phyloP scores from a whole-genome alignment of 1,139 yeast species.

The Komagataea norvegica region DNA sequence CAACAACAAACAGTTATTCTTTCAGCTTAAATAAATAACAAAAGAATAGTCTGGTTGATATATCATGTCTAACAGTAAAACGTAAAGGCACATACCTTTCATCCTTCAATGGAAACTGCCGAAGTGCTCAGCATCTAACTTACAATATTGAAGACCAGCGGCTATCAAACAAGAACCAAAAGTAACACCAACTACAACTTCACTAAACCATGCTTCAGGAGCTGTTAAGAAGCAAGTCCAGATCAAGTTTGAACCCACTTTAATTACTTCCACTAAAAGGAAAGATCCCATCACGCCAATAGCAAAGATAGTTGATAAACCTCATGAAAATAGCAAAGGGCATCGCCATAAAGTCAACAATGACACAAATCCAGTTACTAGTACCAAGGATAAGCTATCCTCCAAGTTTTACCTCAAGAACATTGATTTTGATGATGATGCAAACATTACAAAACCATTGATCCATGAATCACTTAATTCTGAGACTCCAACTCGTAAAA shows the following conservation, averaged over 20 bases:
- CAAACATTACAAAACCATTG: constrained; percentile 1
- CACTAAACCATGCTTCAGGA: neutral
- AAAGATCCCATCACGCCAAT: constrained; percentile 11
- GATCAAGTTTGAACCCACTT: constrained; percentile 18
- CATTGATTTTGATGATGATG: constrained; percentile 11
- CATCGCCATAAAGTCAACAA: constrained; percentile 5
- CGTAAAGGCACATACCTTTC: too few relatives aligned
- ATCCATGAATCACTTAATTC: constrained; percentile 1
- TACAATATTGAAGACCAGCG: constrained; percentile 1
- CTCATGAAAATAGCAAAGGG: constrained; percentile 1
- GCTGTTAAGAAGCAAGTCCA: constrained; percentile 15
- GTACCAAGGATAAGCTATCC: constrained; percentile 13
- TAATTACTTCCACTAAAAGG: neutral
- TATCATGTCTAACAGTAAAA: too few relatives aligned
- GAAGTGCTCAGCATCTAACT: too few relatives aligned
- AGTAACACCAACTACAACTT: neutral
- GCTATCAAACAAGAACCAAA: constrained; percentile 3
- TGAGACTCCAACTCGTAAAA: constrained; percentile 23
- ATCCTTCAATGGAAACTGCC: too few relatives aligned
- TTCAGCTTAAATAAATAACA: too few relatives aligned
- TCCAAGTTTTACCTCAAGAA: constrained; percentile 20
- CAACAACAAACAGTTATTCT: too few relatives aligned
- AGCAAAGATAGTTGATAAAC: constrained; percentile 6
- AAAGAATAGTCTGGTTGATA: too few relatives aligned
- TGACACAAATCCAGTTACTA: constrained; percentile 9